Base-by-base conservation (phyloP, 1,139 yeast species). In the Lodderomyces elongisporus region DNA sequence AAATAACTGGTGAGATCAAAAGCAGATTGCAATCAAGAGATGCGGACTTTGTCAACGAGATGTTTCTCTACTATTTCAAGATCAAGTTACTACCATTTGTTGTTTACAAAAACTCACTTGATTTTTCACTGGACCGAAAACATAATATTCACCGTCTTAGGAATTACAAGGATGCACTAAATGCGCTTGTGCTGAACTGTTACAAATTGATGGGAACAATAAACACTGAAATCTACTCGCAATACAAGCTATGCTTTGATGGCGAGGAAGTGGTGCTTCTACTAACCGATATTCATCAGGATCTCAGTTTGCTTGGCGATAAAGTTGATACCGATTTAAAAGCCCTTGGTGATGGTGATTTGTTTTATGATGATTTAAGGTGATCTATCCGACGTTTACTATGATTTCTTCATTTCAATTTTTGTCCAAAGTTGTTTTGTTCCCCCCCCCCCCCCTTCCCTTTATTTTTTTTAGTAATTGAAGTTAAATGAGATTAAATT, bases 81-180 rank as follows among this genome's bases (percentile, higher is more conserved):
- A 30, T 46, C n/a, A 36, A 48, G 24, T 32, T 48, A 2, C 29
- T 49, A 15, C 35, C 36, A 5, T 40, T 17, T 27, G 14, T 46
- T 1, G n/a, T 46, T 4, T 17, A 28, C 6, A 31, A 27, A 10
- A 6, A 24, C 8, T 33, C 36, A 13, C 33, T 32, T 22, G 21
- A 37, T 33, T 35, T 35, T 12, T 13, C 9, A 9, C 23, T 12
- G n/a, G 24, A 15, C 9, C 27, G 28, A 16, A 16, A 27, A 15
- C 14, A 36, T 14, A 33, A 36, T 22, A 13, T 14, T 2, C 27
- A 25, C 13, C 3, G 10, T 7, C 12, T 33, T 9, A 23, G 22
- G 13, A 17, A 26, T 13, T 10, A 27, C 12, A 29, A 27, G 10
- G 20, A 14, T 5, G 20, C 31, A 6, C 13, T 33, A 3, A 32